These are phyloP conservation scores for Aspergillus viridinutans DNA, from an alignment of 2,329 filamentous ascomycete genomes.

Conservation along the genomic window DNA sequence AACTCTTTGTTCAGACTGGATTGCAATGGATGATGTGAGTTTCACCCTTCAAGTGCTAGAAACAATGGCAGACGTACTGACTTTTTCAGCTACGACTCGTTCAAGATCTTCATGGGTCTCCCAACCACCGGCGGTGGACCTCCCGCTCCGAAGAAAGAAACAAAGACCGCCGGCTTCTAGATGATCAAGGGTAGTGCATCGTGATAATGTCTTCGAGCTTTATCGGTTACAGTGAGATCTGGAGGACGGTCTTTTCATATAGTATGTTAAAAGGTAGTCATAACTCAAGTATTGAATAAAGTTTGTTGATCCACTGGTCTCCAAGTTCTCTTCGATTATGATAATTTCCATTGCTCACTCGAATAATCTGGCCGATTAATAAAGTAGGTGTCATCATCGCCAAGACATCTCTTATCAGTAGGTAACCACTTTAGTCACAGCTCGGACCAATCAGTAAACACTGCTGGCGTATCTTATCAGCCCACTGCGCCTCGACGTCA, in stretches of 20 bases:
- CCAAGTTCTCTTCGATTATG: neutral
- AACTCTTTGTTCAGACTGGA: conserved; percentile 52
- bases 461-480: conserved; percentile 25
- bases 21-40: conserved; percentile 93
- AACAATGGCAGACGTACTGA: conserved; percentile 16
- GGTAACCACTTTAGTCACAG: conserved; percentile 20
- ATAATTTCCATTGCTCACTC: neutral
- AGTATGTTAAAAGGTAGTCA: neutral
- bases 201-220: neutral
- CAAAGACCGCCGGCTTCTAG: neutral
- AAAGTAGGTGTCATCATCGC: neutral
- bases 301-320: neutral
- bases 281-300: neutral
- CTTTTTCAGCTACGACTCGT: conserved; percentile 57
- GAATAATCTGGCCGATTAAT: neutral
- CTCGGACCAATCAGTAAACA: conserved; percentile 14
- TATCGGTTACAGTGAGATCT: neutral
- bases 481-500: conserved; percentile 15
- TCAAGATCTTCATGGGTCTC: conserved; percentile 85
- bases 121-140: conserved; percentile 72
- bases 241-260: neutral
- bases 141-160: conserved; percentile 47
- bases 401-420: conserved; percentile 19
- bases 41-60: neutral
- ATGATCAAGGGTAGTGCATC: neutral